A percentile compares a stretch with the other conserved stretches of the same genome.
phyloP scores from a whole-genome alignment of 768 basidiomycete genomes.

The Rhodocollybia butyracea region DNA sequence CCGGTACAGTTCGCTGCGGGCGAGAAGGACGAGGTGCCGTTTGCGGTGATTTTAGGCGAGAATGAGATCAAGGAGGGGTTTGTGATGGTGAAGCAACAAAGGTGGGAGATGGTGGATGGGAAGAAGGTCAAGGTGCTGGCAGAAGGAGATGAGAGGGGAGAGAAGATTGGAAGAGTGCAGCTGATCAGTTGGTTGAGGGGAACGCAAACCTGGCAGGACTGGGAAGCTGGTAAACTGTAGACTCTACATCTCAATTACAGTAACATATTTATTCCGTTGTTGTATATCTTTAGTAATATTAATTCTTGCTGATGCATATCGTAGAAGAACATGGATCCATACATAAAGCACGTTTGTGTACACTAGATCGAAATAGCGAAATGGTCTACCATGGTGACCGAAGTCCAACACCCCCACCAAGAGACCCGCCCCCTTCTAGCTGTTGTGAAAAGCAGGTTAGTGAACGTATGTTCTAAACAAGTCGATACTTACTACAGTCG shows the following conservation, averaged over 20 bases:
- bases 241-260: not conserved
- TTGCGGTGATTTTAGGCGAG: conserved; percentile 86
- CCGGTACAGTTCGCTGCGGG: conserved; percentile 84
- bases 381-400: conserved; percentile 39
- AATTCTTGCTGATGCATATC: too few species aligned
- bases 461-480: not conserved
- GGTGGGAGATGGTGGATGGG: conserved; percentile 72
- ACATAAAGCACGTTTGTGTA: too few species aligned
- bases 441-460: conserved; percentile 14
- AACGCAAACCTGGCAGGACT: conserved; percentile 42
- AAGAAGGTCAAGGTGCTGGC: conserved; percentile 67
- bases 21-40: conserved; percentile 90
- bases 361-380: too few species aligned
- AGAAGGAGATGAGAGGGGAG: conserved; percentile 60
- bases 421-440: conserved; percentile 38
- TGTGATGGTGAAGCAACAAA: conserved; percentile 91
- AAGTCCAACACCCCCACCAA: conserved; percentile 34
- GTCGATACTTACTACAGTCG: conserved; percentile 36
- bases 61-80: conserved; percentile 82
- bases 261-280: not conserved
- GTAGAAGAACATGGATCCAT: too few species aligned
- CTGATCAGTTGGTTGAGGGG: conserved; percentile 62
- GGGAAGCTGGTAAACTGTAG: conserved; percentile 29
- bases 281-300: too few species aligned
- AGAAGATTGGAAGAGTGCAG: conserved; percentile 57